phyloP scores from a whole-genome alignment of 371 early-diverging fungal species.

The Rhizopus delemar region DNA sequence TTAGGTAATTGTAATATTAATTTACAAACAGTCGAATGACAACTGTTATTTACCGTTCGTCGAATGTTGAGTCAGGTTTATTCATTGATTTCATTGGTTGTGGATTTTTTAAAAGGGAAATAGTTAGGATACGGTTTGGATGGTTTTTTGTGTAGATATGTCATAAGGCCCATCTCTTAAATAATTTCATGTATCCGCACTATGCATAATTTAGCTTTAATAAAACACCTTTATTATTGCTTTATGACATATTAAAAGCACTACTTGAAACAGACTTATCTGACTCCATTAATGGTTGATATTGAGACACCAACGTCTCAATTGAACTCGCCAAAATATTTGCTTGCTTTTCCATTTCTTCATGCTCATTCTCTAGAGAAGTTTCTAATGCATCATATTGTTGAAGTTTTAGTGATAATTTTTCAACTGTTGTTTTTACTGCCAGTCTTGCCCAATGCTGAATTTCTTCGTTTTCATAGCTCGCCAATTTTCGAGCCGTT shows the following conservation, averaged over 20 bases:
- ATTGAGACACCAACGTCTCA: slow-evolving; percentile 24
- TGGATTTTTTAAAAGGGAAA: background rate
- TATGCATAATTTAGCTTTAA: background rate
- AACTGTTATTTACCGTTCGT: too few relatives aligned
- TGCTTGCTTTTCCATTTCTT: slow-evolving; percentile 83
- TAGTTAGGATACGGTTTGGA: background rate
- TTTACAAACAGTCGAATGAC: too few relatives aligned
- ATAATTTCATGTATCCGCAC: too few relatives aligned
- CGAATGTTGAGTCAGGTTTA: background rate
- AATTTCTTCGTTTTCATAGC: slow-evolving; percentile 81
- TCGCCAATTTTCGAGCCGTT: slow-evolving; percentile 62
- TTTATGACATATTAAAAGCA: slow-evolving; percentile 1
- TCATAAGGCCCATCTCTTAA: too few relatives aligned
- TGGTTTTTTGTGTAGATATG: too few relatives aligned
- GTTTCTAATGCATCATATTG: slow-evolving; percentile 91
- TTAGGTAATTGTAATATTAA: too few relatives aligned
- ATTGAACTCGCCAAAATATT: slow-evolving; percentile 33
- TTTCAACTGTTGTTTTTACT: slow-evolving; percentile 81
- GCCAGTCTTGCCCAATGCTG: slow-evolving; percentile 77
- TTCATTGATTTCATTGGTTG: background rate
- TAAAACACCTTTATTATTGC: background rate
- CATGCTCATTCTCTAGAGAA: slow-evolving; percentile 77
- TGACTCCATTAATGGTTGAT: slow-evolving; percentile 1
- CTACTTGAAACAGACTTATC: background rate
- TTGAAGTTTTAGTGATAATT: slow-evolving; percentile 84